phyloP scores from a whole-genome alignment of 2,329 filamentous ascomycete genomes.

The Pestalotiopsis sp. region DNA sequence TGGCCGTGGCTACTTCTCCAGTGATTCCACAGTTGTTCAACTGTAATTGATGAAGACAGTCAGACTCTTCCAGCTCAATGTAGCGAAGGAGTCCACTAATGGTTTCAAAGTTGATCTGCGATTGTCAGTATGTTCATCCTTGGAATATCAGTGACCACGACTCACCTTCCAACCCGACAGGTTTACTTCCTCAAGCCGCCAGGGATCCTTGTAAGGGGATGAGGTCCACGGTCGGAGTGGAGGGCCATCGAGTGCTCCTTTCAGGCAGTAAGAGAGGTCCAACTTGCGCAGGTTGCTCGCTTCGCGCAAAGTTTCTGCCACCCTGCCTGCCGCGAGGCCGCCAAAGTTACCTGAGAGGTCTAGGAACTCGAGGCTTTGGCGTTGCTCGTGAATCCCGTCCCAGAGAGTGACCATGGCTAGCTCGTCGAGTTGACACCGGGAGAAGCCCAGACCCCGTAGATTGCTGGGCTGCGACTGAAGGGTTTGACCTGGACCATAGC shows the following conservation, averaged over 20 bases:
- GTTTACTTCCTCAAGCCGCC: slow-evolving; percentile 56
- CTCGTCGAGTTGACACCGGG: slow-evolving; percentile 54
- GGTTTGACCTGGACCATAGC: slow-evolving; percentile 24
- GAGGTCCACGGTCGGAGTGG: slow-evolving; percentile 47
- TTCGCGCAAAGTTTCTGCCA: slow-evolving; percentile 46
- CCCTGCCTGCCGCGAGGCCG: slow-evolving; percentile 48
- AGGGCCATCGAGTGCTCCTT: slow-evolving; percentile 45
- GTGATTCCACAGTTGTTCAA: slow-evolving; percentile 57
- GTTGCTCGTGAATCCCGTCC: slow-evolving; percentile 47
- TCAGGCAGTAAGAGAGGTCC: slow-evolving; percentile 53
- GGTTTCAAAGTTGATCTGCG: slow-evolving; percentile 52
- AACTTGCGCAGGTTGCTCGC: slow-evolving; percentile 48
- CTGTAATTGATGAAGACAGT: slow-evolving; percentile 44
- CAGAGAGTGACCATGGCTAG: slow-evolving; percentile 50
- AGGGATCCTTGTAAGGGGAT: slow-evolving; percentile 36
- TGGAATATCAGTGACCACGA: not conserved
- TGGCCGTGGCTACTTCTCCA: slow-evolving; percentile 49
- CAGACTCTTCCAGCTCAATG: slow-evolving; percentile 41
- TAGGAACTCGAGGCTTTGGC: slow-evolving; percentile 47
- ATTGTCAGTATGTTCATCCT: slow-evolving; percentile 13
- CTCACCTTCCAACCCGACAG: slow-evolving; percentile 56
- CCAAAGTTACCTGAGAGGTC: slow-evolving; percentile 57
- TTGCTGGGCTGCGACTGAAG: slow-evolving; percentile 35
- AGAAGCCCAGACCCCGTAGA: slow-evolving; percentile 52
- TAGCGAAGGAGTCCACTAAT: slow-evolving; percentile 49